Base-by-base conservation (phyloP, 805 yeast genomes). In the Zygosaccharomyces kombuchaensis region DNA sequence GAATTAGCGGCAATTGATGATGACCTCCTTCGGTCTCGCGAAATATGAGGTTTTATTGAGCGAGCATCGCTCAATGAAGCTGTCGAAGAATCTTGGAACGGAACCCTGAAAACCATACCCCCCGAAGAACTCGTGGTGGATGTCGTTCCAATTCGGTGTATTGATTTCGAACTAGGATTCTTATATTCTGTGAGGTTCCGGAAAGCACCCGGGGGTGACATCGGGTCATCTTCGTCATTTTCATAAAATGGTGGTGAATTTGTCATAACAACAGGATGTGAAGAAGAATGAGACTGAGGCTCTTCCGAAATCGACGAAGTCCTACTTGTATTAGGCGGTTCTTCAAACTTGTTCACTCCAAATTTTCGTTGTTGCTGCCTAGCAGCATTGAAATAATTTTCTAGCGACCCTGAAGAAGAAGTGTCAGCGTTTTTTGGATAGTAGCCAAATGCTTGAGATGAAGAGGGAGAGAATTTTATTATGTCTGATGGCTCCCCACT, bases 51-150 rank as follows among this genome's bases (percentile, higher is more conserved):
- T 16, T 36, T 43, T 4, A 34, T 47, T 40, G 37, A 44, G 19
- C 42, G 44, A 8, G 47, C 40, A 23, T 55, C 50, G 21, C 43
- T 45, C 13, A 51, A 34, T 5, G 63, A 44, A 9, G 50, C 48
- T 6, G 48, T 31, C 12, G 51, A 54, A 22, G 54, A 55, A 1
- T 82, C 86, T 58, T 82, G 87, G 58, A 84, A 84, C 0, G 91
- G 91, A 12, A 80, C 69, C 57, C 93, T 72, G 59, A 84, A 84
- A 23, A 64, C 58, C 66, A 66, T 59, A 13, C 70, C 70, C 32
- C 58, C 59, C 4, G 60, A 55, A 0, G 66, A 60, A 36, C 65
- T 61, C 6, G 68, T 62, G 9, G 59, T 54, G 5, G 62, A 56
- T 2, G 52, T 45, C 2, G 59, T 50, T 32, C 46, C 48, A 14